These are phyloP conservation scores for Fusarium sp. DNA, from an alignment of 2,329 filamentous ascomycete genomes.

Conservation along the genomic window DNA sequence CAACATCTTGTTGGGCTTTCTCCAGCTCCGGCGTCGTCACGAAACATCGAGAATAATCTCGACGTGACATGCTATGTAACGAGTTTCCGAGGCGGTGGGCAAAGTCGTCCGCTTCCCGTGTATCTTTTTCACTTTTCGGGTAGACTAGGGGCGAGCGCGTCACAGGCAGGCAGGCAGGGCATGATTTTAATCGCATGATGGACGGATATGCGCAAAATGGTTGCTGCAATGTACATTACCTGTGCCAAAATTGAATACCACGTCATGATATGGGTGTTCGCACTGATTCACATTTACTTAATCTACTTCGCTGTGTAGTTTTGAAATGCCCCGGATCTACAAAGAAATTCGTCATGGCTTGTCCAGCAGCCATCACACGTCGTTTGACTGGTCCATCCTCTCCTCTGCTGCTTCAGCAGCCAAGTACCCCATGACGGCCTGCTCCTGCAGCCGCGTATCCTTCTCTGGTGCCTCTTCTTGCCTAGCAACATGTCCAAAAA, in stretches of 20 bases:
- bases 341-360: background rate
- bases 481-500: constrained; percentile 74
- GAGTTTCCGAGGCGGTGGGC: constrained; percentile 16
- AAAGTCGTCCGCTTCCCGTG: constrained; percentile 12
- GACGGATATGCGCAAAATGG: constrained; percentile 23
- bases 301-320: background rate
- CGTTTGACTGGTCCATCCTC: constrained; percentile 39
- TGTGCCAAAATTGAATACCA: constrained; percentile 38
- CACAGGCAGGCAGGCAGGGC: constrained; percentile 4
- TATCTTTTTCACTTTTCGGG: constrained; percentile 19
- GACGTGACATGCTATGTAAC: constrained; percentile 14
- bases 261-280: constrained; percentile 27
- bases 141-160: constrained; percentile 29
- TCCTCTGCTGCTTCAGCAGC: constrained; percentile 59
- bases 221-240: constrained; percentile 40
- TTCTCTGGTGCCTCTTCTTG: constrained; percentile 36
- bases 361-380: constrained; percentile 1
- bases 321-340: background rate
- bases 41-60: constrained; percentile 8
- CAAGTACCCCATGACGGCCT: constrained; percentile 56
- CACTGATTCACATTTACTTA: background rate
- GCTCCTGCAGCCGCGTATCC: constrained; percentile 49
- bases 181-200: constrained; percentile 22
- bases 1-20: background rate
- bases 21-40: background rate